Conservation (phyloP, 768 basidiomycete species). For the Rhizopogon roseolus region DNA sequence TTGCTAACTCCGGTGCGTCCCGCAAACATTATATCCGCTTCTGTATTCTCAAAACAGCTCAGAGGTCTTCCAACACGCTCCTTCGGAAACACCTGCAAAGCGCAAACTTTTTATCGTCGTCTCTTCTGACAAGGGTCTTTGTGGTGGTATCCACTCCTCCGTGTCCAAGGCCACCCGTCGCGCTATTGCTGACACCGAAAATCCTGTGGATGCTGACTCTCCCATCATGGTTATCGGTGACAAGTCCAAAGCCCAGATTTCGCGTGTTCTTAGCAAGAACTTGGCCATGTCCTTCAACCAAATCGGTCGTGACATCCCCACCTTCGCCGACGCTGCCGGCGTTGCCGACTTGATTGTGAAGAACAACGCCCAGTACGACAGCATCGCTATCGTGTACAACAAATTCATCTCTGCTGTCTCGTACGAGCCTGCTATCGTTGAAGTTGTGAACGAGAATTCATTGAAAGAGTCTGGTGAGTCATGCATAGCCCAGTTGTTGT, state of each 20-base stretch:
- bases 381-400: slow-evolving; percentile 77
- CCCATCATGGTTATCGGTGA: slow-evolving; percentile 89
- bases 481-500: not conserved
- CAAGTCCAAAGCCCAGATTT: slow-evolving; percentile 93
- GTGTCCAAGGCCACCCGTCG: slow-evolving; percentile 86
- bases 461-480: slow-evolving; percentile 77
- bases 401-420: slow-evolving; percentile 86
- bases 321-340: slow-evolving; percentile 91
- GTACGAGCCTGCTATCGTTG: slow-evolving; percentile 74
- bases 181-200: slow-evolving; percentile 50
- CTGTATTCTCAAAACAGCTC: slow-evolving; percentile 7
- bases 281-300: slow-evolving; percentile 91
- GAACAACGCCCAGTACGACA: slow-evolving; percentile 83
- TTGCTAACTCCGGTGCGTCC: slow-evolving; percentile 76
- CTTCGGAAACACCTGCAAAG: slow-evolving; percentile 61
- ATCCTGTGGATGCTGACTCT: slow-evolving; percentile 51
- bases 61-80: slow-evolving; percentile 87
- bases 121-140: slow-evolving; percentile 98
- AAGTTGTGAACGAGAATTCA: slow-evolving; percentile 77
- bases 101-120: slow-evolving; percentile 90
- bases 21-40: slow-evolving; percentile 7
- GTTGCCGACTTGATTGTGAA: slow-evolving; percentile 91
- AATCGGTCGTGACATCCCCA: slow-evolving; percentile 95
- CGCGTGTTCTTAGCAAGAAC: slow-evolving; percentile 59
- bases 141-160: slow-evolving; percentile 98